Evolutionary conservation across 495 filamentous ascomycete genomes (phyloP).

Genomic region (Hypoxylon cercidicola): DNA sequence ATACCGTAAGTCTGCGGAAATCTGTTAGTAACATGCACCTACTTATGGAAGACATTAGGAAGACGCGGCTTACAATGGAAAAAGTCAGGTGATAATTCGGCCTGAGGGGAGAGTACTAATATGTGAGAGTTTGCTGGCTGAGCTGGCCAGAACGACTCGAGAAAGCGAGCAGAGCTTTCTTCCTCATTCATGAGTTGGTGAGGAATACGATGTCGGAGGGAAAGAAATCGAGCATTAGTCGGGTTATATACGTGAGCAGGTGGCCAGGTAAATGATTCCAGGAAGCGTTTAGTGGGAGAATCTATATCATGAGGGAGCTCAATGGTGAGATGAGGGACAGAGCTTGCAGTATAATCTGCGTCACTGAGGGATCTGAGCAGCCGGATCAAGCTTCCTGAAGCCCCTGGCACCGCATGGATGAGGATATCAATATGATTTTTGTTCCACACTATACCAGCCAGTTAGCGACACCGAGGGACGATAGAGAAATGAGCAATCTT

Average conservation of each 20-base stretch:
- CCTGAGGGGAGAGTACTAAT: constrained; percentile 79
- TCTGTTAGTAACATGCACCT: background rate
- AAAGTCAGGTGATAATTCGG: constrained; percentile 76
- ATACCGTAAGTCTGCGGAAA: constrained; percentile 68
- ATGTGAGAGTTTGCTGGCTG: constrained; percentile 71
- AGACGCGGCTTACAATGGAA: constrained; percentile 78
- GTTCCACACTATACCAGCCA: constrained; percentile 71
- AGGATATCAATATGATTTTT: constrained; percentile 77
- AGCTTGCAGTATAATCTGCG: constrained; percentile 76
- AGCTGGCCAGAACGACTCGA: constrained; percentile 85
- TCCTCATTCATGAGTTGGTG: constrained; percentile 63
- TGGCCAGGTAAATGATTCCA: constrained; percentile 73
- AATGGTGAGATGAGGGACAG: constrained; percentile 76
- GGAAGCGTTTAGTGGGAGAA: constrained; percentile 64
- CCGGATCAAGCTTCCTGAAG: constrained; percentile 76
- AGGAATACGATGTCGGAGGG: constrained; percentile 76
- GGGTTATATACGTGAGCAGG: constrained; percentile 53
- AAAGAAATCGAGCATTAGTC: constrained; percentile 61
- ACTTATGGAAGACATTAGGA: background rate
- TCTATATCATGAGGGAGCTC: constrained; percentile 79
- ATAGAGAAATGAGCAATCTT: constrained; percentile 36
- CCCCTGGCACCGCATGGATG: constrained; percentile 73
- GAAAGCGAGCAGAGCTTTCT: constrained; percentile 73
- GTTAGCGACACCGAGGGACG: constrained; percentile 25
- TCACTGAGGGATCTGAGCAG: constrained; percentile 75